Base-by-base conservation (phyloP, 495 filamentous ascomycete species). In the Coniosporium apollinis region DNA sequence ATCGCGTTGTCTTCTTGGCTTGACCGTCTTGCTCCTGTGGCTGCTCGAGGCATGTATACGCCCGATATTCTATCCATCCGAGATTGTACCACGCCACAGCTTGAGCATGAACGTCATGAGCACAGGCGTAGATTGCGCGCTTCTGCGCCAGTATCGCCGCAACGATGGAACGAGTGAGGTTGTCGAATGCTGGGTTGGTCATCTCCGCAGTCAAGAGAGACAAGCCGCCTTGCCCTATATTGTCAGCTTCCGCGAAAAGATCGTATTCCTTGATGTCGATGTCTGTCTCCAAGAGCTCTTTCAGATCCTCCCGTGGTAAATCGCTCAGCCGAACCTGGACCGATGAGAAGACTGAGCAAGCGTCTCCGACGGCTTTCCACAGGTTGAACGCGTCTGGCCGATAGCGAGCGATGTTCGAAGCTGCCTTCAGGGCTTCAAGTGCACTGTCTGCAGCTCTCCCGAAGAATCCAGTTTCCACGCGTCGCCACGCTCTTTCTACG, bases 41-140 rank as follows among this genome's bases (percentile, higher is more conserved):
- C 1, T 47, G 22, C 15, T 67, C 62, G 5, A 77, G 56, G 49
- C 69, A 79, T 19, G 63, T 61, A 48, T 87, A 82, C 7, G 83
- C 76, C 30, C 75, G 69, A 50, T 89, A 75, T 55, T 99, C 89
- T 3, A 82, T 79, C 76, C 84, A 93, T 17, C 91, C 89, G 14
- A 99, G 64, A 49, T 99, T 99, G 54, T 87, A 99, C 69, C 87
- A 92, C 1, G 85, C 82, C 19, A 96, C 81, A 5, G 89, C 82
- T 55, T 91, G 86, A n/a, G 86, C 84, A 52, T 96, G 81, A 2
- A 71, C 39, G 47, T 99, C 87, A 36, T 74, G 61, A 2, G 71
- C 57, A 21, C 79, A 78, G 28, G 72, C 66, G 37, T 78, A 62
- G 11, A 96, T 76, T 14, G 84, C 80, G 34, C 80, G 74, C 48